Conservation (phyloP, 2,329 filamentous ascomycete genomes). For the Arthrocladium fulminans region DNA sequence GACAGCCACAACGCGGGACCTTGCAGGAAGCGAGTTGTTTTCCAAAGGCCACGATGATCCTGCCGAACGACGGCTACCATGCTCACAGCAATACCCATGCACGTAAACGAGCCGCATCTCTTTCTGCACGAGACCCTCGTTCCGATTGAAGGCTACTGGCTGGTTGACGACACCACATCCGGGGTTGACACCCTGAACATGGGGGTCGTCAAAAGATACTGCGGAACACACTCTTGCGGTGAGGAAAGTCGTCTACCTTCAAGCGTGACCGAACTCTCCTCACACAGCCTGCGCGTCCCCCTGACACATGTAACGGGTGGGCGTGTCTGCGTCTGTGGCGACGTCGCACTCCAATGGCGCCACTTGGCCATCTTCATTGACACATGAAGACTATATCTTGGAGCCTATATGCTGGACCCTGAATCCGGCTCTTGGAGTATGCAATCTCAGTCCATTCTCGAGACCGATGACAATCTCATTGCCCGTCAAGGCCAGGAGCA, state of each 20-base stretch:
- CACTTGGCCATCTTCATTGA: no score
- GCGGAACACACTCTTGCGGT: no score
- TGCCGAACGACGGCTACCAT: background rate
- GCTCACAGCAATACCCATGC: background rate
- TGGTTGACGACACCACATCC: background rate
- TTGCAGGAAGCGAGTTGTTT: background rate
- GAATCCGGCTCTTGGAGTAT: constrained; percentile 47
- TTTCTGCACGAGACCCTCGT: background rate
- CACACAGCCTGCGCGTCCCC: no score
- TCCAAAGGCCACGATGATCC: background rate
- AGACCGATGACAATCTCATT: constrained; percentile 53
- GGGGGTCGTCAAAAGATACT: no score
- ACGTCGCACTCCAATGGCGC: background rate
- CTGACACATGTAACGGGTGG: no score
- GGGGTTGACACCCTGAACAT: no score
- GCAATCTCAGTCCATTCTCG: constrained; percentile 43
- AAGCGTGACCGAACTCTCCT: no score
- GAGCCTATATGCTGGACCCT: constrained; percentile 16
- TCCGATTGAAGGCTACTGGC: background rate
- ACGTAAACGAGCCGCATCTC: background rate
- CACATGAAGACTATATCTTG: constrained; percentile 12
- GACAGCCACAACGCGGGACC: background rate
- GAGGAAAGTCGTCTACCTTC: no score
- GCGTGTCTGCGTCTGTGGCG: no score
- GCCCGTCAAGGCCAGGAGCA: constrained; percentile 43